phyloP scores from a whole-genome alignment of 163 green algal species.

The Volvox carteri region DNA sequence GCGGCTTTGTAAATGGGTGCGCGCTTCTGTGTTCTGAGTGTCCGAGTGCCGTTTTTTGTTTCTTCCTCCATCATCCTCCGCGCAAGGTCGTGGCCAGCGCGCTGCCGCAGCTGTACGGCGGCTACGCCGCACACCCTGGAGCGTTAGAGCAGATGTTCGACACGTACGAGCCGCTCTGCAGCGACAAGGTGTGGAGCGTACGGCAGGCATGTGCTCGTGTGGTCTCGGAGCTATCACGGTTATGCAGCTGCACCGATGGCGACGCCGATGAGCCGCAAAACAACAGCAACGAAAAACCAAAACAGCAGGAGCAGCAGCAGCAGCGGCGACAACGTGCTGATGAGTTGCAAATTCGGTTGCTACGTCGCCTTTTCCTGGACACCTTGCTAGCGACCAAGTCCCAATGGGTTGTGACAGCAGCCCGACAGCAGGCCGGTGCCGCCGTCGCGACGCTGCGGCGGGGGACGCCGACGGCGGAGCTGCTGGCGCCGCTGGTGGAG shows the following conservation, averaged over 20 bases:
- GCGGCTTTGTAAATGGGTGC: no score
- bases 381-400: neutral
- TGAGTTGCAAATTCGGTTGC: slow-evolving; percentile 9
- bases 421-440: neutral
- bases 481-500: slow-evolving; percentile 31
- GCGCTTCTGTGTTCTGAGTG: no score
- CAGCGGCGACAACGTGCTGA: neutral
- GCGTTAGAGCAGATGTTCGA: slow-evolving; percentile 26
- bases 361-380: neutral
- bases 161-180: neutral
- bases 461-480: neutral
- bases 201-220: slow-evolving; percentile 30
- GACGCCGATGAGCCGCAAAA: no score
- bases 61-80: no score
- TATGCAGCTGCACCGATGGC: neutral
- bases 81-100: slow-evolving; percentile 10
- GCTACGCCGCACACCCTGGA: neutral
- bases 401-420: slow-evolving; percentile 39
- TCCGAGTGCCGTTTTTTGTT: no score
- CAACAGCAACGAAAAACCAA: neutral
- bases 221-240: neutral
- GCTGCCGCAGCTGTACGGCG: slow-evolving; percentile 18
- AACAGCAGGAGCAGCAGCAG: neutral
- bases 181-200: slow-evolving; percentile 49
- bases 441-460: slow-evolving; percentile 3